A percentile compares a stretch with the other conserved stretches of the same genome.
These are phyloP conservation scores for Euphorbia lathyris DNA, from an alignment of 345 rosid genomes.

Conservation along the genomic window DNA sequence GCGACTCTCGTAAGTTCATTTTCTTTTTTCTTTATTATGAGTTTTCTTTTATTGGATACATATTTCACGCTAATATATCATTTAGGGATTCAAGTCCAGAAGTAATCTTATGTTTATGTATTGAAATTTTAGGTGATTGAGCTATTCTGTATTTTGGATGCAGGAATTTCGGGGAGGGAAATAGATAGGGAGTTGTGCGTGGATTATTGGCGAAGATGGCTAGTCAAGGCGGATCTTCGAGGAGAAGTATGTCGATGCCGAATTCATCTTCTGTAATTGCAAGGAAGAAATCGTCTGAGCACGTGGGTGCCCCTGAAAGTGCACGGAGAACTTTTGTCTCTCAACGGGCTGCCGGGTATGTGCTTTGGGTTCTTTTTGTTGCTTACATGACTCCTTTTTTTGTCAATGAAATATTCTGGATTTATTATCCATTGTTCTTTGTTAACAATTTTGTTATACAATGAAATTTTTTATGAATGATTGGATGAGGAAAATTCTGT, in stretches of 20 bases:
- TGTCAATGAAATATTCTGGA: background rate
- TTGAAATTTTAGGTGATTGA: background rate
- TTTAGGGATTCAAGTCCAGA: background rate
- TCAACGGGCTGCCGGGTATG: conserved; percentile 64
- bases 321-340: conserved; percentile 56
- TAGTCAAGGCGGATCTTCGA: conserved; percentile 66
- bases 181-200: background rate
- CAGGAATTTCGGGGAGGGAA: background rate
- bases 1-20: background rate
- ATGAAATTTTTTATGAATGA: no score
- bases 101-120: background rate
- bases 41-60: background rate
- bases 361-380: background rate
- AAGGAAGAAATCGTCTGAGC: conserved; percentile 56
- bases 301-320: conserved; percentile 42
- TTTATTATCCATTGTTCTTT: background rate
- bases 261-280: conserved; percentile 37
- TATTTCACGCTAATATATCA: no score
- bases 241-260: conserved; percentile 55
- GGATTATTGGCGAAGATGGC: conserved; percentile 47
- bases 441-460: background rate
- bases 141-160: background rate
- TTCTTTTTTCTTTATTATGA: background rate
- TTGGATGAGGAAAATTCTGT: no score
- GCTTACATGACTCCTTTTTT: background rate